These are phyloP conservation scores for Saturnispora sanitii DNA, from an alignment of 805 yeast species.

Conservation along the genomic window DNA sequence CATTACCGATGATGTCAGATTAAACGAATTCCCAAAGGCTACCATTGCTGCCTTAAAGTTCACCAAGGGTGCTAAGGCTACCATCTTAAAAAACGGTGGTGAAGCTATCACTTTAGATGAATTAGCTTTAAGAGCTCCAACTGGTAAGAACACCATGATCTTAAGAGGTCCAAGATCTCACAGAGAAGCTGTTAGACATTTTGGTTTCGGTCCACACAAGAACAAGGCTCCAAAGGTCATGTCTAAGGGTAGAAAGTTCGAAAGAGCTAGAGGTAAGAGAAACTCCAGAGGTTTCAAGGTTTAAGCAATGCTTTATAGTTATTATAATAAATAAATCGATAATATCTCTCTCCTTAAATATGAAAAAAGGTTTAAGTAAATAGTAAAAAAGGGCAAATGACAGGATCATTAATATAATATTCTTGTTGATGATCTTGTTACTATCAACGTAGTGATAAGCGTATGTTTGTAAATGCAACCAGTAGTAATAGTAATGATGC, in stretches of 20 bases:
- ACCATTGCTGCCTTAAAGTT: slow-evolving; percentile 98
- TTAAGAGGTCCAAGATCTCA: slow-evolving; percentile 98
- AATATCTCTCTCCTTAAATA: neutral
- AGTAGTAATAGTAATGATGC: neutral
- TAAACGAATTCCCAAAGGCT: slow-evolving; percentile 89
- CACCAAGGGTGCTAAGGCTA: slow-evolving; percentile 98
- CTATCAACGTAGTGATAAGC: too few species aligned
- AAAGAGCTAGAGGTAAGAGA: slow-evolving; percentile 99
- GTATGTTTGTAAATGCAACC: too few species aligned
- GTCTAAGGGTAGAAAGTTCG: slow-evolving; percentile 99
- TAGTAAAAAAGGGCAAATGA: too few species aligned
- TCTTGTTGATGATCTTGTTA: too few species aligned
- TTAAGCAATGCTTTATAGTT: slow-evolving; percentile 39
- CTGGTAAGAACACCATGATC: slow-evolving; percentile 96
- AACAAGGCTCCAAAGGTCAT: slow-evolving; percentile 97
- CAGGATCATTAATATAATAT: too few species aligned
- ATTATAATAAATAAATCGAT: slow-evolving; percentile 3
- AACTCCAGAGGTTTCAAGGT: slow-evolving; percentile 99
- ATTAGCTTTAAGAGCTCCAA: slow-evolving; percentile 98
- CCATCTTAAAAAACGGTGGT: slow-evolving; percentile 97
- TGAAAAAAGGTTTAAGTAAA: too few species aligned
- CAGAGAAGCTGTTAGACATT: slow-evolving; percentile 99
- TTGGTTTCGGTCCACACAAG: slow-evolving; percentile 99
- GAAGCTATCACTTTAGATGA: slow-evolving; percentile 99
- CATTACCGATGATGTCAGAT: slow-evolving; percentile 96